Base-by-base conservation (phyloP, 2,329 filamentous ascomycete species). In the Xylariaceae sp. region DNA sequence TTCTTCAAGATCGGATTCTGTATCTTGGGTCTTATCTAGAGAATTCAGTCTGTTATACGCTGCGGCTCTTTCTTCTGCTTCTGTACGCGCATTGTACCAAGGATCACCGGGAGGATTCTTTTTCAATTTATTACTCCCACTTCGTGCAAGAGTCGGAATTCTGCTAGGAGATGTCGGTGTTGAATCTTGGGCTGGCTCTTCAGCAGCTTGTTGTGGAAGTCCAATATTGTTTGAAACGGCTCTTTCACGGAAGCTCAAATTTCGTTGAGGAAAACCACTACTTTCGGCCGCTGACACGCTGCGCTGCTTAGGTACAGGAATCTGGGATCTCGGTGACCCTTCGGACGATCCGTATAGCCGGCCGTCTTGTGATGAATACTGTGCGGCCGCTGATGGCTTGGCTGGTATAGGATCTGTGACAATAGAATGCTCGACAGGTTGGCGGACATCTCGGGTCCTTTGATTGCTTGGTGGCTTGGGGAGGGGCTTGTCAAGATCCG, bases 191-290 rank as follows among this genome's bases (percentile, higher is more conserved):
- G 69, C 58, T 5, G 58, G 37, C 49, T 57, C 19, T 10, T 50
- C 46, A 14, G 56, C 59, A 21, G 56, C 54, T n/a, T 52, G 60
- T 21, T 56, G 62, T 3, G 67, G 63, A 8, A 67, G 51, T 14
- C 64, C 61, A 33, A 68, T 54, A 17, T 75, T 71, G 39, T 70
- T 69, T 49, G 68, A 70, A 3, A 67, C 70, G 6, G 79, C 71
- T 42, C 77, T 73, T 52, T 83, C 79, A n/a, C 78, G 76, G 62
- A 80, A 79, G 62, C 79, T 83, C 33, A 80, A 57, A 41, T 79
- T 79, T 40, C 78, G 74, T 57, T 76, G 73, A 3, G 76, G 74
- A 14, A 72, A 56, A 12, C 62, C 65, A 7, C 65, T 59, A 21
- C 55, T 51, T 20, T 60, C 55, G 12, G 36, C 50, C 47, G 50